Base-by-base conservation (phyloP, 495 filamentous ascomycete genomes). In the Diplogelasinospora grovesii region DNA sequence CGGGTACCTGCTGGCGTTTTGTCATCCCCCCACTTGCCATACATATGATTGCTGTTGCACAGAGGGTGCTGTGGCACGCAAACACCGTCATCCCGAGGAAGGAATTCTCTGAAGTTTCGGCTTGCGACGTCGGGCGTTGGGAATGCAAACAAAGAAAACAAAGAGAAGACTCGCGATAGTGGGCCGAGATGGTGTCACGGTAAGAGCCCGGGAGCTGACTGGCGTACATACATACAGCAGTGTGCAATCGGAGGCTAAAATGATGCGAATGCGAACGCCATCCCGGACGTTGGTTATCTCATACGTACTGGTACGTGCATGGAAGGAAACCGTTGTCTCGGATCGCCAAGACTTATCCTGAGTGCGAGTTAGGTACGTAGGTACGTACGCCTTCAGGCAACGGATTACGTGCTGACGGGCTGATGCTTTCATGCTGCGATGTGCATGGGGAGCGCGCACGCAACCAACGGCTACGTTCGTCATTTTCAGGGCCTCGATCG, bases 91-190 rank as follows among this genome's bases (percentile, higher is more conserved):
- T 35, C 29, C 24, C 15, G 20, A 21, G 19, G 34, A n/a, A n/a
- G n/a, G 25, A 39, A 39, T 30, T 39, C 18, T 38, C 28, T 28
- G 22, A 26, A 23, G n/a, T 26, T 42, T 16, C 21, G 7, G 32
- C 24, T 39, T 35, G 24, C 29, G 40, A n/a, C n/a, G n/a, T n/a
- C n/a, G n/a, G n/a, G n/a, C n/a, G n/a, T n/a, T n/a, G n/a, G n/a
- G n/a, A n/a, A n/a, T n/a, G n/a, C n/a, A n/a, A n/a, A n/a, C n/a
- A n/a, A n/a, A n/a, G n/a, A n/a, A n/a, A n/a, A n/a, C n/a, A n/a
- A n/a, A n/a, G n/a, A n/a, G n/a, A n/a, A n/a, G n/a, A n/a, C n/a
- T 48, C 43, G 49, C 39, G 49, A 53, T 50, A 53, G 45, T 40
- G 38, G 31, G 19, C 18, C 41, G 21, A 22, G 22, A 50, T 56